Percentiles rank a stretch among this genome's conserved stretches.
Conservation (phyloP, 2,329 filamentous ascomycete species). For the Penicillium sp. region DNA sequence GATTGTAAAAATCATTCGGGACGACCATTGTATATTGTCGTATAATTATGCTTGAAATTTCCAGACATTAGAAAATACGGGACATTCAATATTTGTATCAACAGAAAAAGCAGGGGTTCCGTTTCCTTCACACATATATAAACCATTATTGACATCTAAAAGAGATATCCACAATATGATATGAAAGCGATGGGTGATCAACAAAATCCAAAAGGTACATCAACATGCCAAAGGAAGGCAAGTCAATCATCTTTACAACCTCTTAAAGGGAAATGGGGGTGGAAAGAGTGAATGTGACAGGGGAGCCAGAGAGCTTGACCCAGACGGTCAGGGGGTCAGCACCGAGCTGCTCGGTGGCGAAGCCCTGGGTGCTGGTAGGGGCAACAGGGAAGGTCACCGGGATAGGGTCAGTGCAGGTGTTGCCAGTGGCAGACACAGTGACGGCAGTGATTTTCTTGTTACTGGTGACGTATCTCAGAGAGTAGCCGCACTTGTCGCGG, state of each 20-base stretch:
- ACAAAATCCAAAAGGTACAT: not conserved
- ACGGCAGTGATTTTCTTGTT: constrained; percentile 50
- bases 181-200: not conserved
- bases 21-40: not conserved
- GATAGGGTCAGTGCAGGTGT: constrained; percentile 52
- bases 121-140: constrained; percentile 2
- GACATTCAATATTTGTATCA: not conserved
- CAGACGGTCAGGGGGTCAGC: constrained; percentile 53
- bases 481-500: constrained; percentile 54
- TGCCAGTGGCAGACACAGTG: constrained; percentile 50
- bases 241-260: not conserved
- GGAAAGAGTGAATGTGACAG: constrained; percentile 47
- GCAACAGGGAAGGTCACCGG: constrained; percentile 55
- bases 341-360: constrained; percentile 54
- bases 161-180: constrained; percentile 6
- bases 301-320: constrained; percentile 46
- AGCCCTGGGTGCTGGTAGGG: constrained; percentile 45
- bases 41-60: not conserved
- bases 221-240: not conserved
- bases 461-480: constrained; percentile 47
- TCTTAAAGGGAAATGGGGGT: constrained; percentile 36
- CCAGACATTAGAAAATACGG: not conserved
- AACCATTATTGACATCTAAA: constrained; percentile 5
- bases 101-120: not conserved
- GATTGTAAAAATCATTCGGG: not conserved